Evolutionary conservation across 768 basidiomycete genomes (phyloP), one percentile per base, ranked within the genome.

Genomic region (Calocybe cyanea): DNA sequence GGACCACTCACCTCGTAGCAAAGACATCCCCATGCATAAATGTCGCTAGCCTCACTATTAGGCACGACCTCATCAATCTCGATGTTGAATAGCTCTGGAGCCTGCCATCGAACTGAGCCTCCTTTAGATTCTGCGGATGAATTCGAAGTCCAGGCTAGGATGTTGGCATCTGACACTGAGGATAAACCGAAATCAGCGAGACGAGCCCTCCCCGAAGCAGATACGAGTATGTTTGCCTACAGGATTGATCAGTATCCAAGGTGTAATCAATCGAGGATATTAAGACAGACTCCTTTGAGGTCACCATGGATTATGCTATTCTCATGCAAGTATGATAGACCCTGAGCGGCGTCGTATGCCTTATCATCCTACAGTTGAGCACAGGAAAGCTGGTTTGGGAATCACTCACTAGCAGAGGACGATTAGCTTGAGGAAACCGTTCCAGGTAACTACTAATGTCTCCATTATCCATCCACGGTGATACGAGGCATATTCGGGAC

Each of bases 391-490:
- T 4, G 14, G 17, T 18, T 8, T 8, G 9, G 39, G 7, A 17
- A 24, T 6, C 15, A 39, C 39, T 28, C 13, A 41, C 39, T 25
- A 41, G 11, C 15, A 4, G 14, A 20, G 15, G 7, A n/a, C 39
- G 39, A 41, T 17, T 15, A n/a, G 25, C 39, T 4, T 10, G 13
- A 41, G 46, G 38, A 30, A 31, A 7, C 19, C 20, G 14, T 13
- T 24, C 23, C 25, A 47, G 30, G 20, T 47, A 47, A 4, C 19
- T 21, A 23, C 23, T 38, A 10, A 47, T 11, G 24, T 47, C 39
- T 15, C 46, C 46, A 23, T 47, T 40, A 14, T 28, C 39, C 18
- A 47, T 41, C 46, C 46, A 47, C 7, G 46, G 46, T 9, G 46
- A 40, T 11, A 47, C 39, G n/a, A 47, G 30, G 17, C 38, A 40